These are phyloP conservation scores for cucumber (Cucumis sativus) DNA, from an alignment of 306 rosid species.

Conservation along the genomic window DNA sequence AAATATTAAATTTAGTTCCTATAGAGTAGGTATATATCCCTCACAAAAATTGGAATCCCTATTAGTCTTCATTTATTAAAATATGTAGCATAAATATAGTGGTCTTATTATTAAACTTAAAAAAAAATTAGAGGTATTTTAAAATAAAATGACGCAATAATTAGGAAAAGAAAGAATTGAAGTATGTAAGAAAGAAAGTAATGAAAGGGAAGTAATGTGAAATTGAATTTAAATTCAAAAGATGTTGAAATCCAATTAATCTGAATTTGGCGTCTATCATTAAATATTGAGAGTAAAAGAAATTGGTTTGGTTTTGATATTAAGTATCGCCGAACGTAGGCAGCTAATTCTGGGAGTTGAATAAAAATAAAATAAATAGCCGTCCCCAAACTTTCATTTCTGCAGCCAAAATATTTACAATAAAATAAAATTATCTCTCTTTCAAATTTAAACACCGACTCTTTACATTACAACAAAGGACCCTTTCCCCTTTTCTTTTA, in stretches of 20 bases:
- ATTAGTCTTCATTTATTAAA: no score
- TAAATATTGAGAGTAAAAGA: neutral
- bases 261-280: neutral
- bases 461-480: neutral
- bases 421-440: neutral
- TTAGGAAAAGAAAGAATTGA: no score
- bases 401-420: neutral
- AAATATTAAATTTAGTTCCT: no score
- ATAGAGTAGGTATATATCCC: no score
- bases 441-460: neutral
- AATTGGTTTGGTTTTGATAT: neutral
- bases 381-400: constrained; percentile 1
- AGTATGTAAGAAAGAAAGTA: no score
- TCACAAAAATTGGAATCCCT: no score
- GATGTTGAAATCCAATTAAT: neutral
- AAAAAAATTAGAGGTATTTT: no score
- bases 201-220: no score
- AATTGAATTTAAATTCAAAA: neutral
- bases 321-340: constrained; percentile 1
- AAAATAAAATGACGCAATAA: no score
- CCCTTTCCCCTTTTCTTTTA: neutral
- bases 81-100: no score
- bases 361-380: neutral
- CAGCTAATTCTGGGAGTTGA: neutral
- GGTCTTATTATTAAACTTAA: no score